Percentiles rank a stretch among this genome's conserved stretches.
Evolutionary conservation across 2,329 filamentous ascomycete species (phyloP).

Genomic region (Magnaporthiopsis rhizophila): DNA sequence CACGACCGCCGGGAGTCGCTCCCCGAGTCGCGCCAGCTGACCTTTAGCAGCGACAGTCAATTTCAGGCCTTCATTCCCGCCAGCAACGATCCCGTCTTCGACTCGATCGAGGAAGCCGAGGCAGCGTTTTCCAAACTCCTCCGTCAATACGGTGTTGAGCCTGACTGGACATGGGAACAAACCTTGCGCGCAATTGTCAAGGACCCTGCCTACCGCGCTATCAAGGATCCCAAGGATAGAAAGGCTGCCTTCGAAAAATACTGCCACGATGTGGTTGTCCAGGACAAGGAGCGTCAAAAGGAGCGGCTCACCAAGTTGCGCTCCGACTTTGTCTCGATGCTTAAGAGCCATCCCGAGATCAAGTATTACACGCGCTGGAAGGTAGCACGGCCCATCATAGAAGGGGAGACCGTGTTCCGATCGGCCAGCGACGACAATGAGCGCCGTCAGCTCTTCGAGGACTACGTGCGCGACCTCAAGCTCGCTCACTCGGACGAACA

Average conservation of each 20-base stretch:
- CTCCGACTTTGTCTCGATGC: slow-evolving; percentile 90
- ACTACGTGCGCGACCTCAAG: slow-evolving; percentile 81
- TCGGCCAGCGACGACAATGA: slow-evolving; percentile 83
- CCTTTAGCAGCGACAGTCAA: slow-evolving; percentile 48
- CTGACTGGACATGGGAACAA: slow-evolving; percentile 90
- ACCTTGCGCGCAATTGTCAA: slow-evolving; percentile 78
- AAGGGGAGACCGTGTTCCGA: slow-evolving; percentile 91
- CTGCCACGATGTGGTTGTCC: slow-evolving; percentile 76
- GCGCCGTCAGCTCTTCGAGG: slow-evolving; percentile 82
- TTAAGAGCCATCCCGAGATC: slow-evolving; percentile 93
- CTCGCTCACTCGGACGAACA: slow-evolving; percentile 73
- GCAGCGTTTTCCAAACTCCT: slow-evolving; percentile 88
- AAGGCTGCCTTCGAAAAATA: slow-evolving; percentile 93
- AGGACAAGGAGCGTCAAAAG: slow-evolving; percentile 92
- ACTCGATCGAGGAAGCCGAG: slow-evolving; percentile 78
- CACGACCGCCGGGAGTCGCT: slow-evolving; percentile 26
- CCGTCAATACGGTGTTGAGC: slow-evolving; percentile 74
- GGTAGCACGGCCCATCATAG: slow-evolving; percentile 87
- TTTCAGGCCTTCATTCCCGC: slow-evolving; percentile 54
- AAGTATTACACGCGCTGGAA: slow-evolving; percentile 97
- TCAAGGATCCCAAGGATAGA: slow-evolving; percentile 87
- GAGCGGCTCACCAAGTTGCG: slow-evolving; percentile 88
- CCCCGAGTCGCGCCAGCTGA: slow-evolving; percentile 50
- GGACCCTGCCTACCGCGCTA: slow-evolving; percentile 85
- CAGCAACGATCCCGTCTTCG: slow-evolving; percentile 68